These are phyloP conservation scores for Cephalotrichum gorgonifer DNA, from an alignment of 2,329 filamentous ascomycete genomes.

Conservation along the genomic window DNA sequence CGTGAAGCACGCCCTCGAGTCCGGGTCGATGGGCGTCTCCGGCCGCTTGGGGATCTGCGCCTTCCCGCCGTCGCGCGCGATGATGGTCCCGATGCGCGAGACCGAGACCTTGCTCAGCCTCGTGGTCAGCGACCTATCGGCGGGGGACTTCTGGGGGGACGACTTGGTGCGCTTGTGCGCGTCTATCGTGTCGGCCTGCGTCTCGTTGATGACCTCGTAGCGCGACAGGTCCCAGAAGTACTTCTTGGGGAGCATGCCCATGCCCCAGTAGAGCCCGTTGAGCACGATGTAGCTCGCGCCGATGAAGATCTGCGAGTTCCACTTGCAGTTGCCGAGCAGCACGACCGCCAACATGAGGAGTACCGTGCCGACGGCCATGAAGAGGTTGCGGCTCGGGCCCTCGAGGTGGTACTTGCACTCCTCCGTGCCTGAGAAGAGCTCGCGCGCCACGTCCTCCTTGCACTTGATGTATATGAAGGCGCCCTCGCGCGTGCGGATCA, in stretches of 20 bases:
- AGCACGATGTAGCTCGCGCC: constrained; percentile 46
- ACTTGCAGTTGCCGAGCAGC: constrained; percentile 51
- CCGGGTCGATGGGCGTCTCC: not conserved
- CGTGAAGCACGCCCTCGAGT: constrained; percentile 28
- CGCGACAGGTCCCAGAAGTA: constrained; percentile 48
- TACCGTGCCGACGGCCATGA: constrained; percentile 48
- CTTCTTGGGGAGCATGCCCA: constrained; percentile 36
- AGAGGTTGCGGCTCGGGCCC: constrained; percentile 31
- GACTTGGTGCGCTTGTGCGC: constrained; percentile 26
- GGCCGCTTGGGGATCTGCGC: not conserved
- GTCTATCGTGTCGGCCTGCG: constrained; percentile 23
- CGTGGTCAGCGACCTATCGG: not conserved
- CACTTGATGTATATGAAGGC: constrained; percentile 49
- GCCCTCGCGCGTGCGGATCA: constrained; percentile 49
- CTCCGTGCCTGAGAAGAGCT: constrained; percentile 51
- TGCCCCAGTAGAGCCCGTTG: constrained; percentile 49
- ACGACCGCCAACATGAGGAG: constrained; percentile 53
- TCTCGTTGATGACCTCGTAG: constrained; percentile 33
- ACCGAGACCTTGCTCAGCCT: not conserved
- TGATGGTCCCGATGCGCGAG: not conserved
- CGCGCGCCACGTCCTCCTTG: constrained; percentile 49
- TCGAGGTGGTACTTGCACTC: constrained; percentile 46
- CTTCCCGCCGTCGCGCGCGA: not conserved
- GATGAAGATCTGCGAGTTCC: constrained; percentile 48
- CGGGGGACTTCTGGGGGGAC: constrained; percentile 18